Conservation (phyloP, 768 basidiomycete genomes). For the Lactarius evosmus region DNA sequence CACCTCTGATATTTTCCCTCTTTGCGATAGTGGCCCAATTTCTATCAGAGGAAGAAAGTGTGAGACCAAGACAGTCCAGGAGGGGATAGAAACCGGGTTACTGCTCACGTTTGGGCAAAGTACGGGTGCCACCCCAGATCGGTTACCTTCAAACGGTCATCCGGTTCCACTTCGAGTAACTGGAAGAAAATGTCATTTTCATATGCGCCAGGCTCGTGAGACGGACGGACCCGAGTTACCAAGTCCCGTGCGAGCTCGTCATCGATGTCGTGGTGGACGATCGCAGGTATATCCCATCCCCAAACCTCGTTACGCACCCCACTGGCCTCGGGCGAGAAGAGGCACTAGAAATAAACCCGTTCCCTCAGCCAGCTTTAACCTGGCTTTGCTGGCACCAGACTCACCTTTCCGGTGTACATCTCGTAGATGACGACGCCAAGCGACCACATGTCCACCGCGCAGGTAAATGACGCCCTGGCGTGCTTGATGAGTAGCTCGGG, state of each 20-base stretch:
- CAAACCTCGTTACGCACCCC: slow-evolving; percentile 21
- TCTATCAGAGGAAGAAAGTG: neutral
- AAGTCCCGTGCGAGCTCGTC: slow-evolving; percentile 5
- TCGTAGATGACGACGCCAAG: slow-evolving; percentile 20
- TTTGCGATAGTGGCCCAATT: neutral
- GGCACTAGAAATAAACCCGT: neutral
- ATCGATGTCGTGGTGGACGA: slow-evolving; percentile 6
- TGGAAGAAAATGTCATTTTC: neutral
- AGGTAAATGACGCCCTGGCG: slow-evolving; percentile 2
- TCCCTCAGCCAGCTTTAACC: neutral
- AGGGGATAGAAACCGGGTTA: neutral
- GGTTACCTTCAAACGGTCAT: slow-evolving; percentile 8
- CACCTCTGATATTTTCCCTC: neutral
- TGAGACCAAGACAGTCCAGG: neutral
- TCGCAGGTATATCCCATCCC: slow-evolving; percentile 16
- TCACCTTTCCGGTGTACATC: slow-evolving; percentile 14
- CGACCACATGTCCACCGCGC: slow-evolving; percentile 26
- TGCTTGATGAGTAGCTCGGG: slow-evolving; percentile 23
- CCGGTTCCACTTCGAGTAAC: slow-evolving; percentile 15
- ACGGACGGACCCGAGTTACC: slow-evolving; percentile 8
- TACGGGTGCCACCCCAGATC: neutral
- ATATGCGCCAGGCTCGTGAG: neutral
- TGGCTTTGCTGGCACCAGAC: neutral
- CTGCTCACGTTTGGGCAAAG: slow-evolving; percentile 6
- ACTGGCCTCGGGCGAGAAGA: slow-evolving; percentile 10